Conservation (phyloP, 768 basidiomycete genomes). For the Leccinum subtestaceum region DNA sequence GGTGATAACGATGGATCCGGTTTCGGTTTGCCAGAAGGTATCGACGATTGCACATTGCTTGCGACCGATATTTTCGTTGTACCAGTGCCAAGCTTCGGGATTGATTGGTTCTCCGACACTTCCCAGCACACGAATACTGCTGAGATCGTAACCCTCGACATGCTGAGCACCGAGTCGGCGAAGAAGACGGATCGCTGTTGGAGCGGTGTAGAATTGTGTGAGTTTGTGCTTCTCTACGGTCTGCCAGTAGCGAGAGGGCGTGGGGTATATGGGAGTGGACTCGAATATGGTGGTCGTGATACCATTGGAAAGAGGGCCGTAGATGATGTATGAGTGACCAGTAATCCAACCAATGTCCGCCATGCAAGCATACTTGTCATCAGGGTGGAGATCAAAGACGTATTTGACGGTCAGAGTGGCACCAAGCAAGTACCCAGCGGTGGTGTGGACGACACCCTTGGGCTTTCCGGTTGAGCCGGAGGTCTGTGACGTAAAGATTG, state of each 20-base stretch:
- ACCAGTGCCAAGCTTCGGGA: slow-evolving; percentile 99
- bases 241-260: slow-evolving; percentile 96
- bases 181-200: slow-evolving; percentile 92
- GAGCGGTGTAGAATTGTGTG: slow-evolving; percentile 95
- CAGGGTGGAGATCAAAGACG: slow-evolving; percentile 96
- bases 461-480: slow-evolving; percentile 95
- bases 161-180: slow-evolving; percentile 84
- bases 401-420: slow-evolving; percentile 93
- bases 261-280: slow-evolving; percentile 95
- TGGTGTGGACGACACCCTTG: slow-evolving; percentile 93
- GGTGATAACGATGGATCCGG: slow-evolving; percentile 91
- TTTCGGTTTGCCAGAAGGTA: slow-evolving; percentile 98
- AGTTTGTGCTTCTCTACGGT: slow-evolving; percentile 89
- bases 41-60: slow-evolving; percentile 90
- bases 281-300: slow-evolving; percentile 91
- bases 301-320: slow-evolving; percentile 88
- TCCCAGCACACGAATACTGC: slow-evolving; percentile 81
- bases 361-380: slow-evolving; percentile 96
- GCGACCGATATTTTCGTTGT: slow-evolving; percentile 91
- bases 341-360: slow-evolving; percentile 99
- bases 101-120: slow-evolving; percentile 98
- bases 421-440: slow-evolving; percentile 87
- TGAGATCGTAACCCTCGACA: slow-evolving; percentile 79
- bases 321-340: slow-evolving; percentile 94
- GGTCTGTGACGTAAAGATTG: slow-evolving; percentile 49